Evolutionary conservation across 345 rosid species (phyloP), one percentile per base, ranked within the genome.

Genomic region (Citrus sp.): DNA sequence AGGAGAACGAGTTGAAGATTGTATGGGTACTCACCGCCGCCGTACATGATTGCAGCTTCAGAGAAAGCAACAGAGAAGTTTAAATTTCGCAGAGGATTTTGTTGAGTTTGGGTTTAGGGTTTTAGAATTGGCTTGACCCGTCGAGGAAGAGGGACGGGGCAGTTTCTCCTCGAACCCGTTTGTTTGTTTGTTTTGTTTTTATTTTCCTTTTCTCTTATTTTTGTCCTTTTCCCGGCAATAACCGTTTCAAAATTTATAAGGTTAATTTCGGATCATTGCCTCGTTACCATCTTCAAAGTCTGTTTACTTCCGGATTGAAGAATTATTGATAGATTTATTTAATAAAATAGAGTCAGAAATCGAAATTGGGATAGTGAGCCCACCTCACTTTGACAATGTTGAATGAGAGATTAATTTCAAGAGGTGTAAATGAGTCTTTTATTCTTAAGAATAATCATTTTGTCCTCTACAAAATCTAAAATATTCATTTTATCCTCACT

Each of bases 1-100:
- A 59, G 21, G 69, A 34, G 35, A 67, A 27, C 24, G 67, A 77
- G 12, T 27, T 30, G 38, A 70, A n/a, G 51, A 5, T 38, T 5
- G 59, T 51, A 70, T 38, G 70, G 24, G 49, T 4, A 90, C 92
- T 85, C 77, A 95, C 98, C 99, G 24, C 99, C 99, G 22, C 99
- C 99, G 85, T 93, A 92, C 99, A 95, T 95, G 88, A 77, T 85
- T 79, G 85, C 82, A 9, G 71, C 32, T 65, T 70, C 35, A 3
- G 72, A 19, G 16, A 35, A n/a, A 66, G 30, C 13, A 51, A 61
- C 40, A 16, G 67, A 49, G 25, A n/a, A 5, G 19, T 42, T 42
- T 25, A 16, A 7, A 70, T 28, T 60, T 34, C 24, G 74, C 70
- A 58, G 77, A 62, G 77, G 62, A 30, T 85, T 38, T 80, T 42